Evolutionary conservation across 2,329 filamentous ascomycete genomes (phyloP), one percentile per base, ranked within the genome.

Genomic region (Hirsutella thompsonii): DNA sequence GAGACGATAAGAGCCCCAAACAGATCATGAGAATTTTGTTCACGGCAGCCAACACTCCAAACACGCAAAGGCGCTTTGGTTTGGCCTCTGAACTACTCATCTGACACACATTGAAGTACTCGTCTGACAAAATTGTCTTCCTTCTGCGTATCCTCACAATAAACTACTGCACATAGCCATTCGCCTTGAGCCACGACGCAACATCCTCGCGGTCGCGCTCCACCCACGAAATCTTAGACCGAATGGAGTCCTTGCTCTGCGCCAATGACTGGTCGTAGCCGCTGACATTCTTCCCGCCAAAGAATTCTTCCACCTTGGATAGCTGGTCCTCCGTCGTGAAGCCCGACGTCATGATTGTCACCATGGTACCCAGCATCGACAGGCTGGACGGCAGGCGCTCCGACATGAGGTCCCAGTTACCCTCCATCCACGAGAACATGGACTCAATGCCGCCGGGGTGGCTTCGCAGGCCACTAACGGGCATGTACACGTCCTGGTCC

Each of bases 401-500:
- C 58, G 78, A 75, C 35, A 96, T 69, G 28, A 76, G 72, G n/a
- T 85, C 83, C 88, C 90, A 96, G 64, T 94, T 92, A 49, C 79
- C 71, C 57, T 80, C 83, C 68, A 94, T 71, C 84, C 86, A 96
- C 16, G 60, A 62, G 73, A 83, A 95, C 43, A 94, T 72, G 8
- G 83, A 83, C 43, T 83, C 69, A 42, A 94, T 83, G 50, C 90
- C 90, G 35, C 79, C 77, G 8, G 78, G 67, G 56, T 93, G 86
- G 40, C 75, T 76, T 44, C 89, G 78, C 21, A 96, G 74, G 8
- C 84, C 84, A 28, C 78, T 76, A 32, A 92, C 75, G 1, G 90
- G 89, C 57, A 94, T 79, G 66, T 94, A 95, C 48, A 95, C 80
- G 60, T 96, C 90, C 61, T 95, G 90, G 48, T 84, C 87, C 69